Evolutionary conservation across 441 rosid species (phyloP), one percentile per base, ranked within the genome.

Genomic region (Eruca vesicaria): DNA sequence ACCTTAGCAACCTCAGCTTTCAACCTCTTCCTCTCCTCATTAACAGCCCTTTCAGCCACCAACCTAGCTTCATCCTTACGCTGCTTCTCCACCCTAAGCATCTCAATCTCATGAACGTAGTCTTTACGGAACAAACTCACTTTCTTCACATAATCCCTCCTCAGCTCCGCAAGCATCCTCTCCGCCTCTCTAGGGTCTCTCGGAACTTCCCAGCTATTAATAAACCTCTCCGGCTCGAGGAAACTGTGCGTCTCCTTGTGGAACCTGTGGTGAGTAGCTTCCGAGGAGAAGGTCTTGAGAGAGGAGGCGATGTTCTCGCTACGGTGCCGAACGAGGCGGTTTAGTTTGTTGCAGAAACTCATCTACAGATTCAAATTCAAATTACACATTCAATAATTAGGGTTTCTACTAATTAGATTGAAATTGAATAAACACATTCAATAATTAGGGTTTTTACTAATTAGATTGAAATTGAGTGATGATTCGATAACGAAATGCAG

Each of bases 1-100:
- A 85, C 85, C 75, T 89, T 89, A 73, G 97, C 97, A 10, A 86
- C 91, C 68, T 90, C 94, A 7, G 92, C 96, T 62, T 92, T 94
- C 63, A 92, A 79, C 61, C 84, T 86, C 66, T 83, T 80, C 33
- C 92, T 85, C 87, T 92, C 95, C 69, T 94, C 97, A 57, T 90
- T 94, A 5, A 92, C 94, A 19, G 84, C 75, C 75, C 90, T 78
- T 21, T 87, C 76, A 32, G 94, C 93, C 70, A 82, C 86, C 76
- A 84, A 80, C 41, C 79, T 82, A 2, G 96, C 97, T 73, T 90
- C 91, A 18, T 94, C 97, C 76, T 90, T 90, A 53, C 85, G 83
- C 79, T 77, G 87, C 83, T 92, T 88, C 82, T 94, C 98, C 15
- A 88, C 67, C 4, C 88, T 81, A 82, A 89, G 72, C 79, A 82